A percentile compares a stretch with the other conserved stretches of the same genome.
Evolutionary conservation across 805 yeast genomes (phyloP).

Genomic region (Metschnikowia reukaufii): DNA sequence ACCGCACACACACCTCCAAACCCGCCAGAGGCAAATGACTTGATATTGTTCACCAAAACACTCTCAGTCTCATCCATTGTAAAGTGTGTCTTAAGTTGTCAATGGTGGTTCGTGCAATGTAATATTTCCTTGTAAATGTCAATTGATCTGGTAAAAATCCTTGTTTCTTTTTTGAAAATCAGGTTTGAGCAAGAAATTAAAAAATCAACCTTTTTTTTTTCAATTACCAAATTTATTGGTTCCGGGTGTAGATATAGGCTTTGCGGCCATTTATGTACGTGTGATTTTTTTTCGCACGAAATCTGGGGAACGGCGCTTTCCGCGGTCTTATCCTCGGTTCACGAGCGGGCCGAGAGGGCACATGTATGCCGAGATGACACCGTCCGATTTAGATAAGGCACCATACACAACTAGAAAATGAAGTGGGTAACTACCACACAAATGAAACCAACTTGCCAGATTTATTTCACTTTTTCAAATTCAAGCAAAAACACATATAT

Average conservation of each 20-base stretch:
- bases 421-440: not conserved
- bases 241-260: not conserved
- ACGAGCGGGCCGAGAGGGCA: slow-evolving; percentile 7
- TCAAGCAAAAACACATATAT: not conserved
- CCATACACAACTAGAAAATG: not conserved
- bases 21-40: slow-evolving; percentile 90
- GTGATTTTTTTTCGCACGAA: slow-evolving; percentile 12
- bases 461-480: not conserved
- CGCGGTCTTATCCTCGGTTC: slow-evolving; percentile 14
- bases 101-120: not conserved
- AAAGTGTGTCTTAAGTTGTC: not conserved
- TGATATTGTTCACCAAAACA: slow-evolving; percentile 69
- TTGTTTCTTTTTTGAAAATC: not conserved
- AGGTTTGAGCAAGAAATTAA: not conserved
- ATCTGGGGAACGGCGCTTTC: slow-evolving; percentile 15
- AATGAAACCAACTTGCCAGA: not conserved
- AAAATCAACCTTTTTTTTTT: not conserved
- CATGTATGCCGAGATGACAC: slow-evolving; percentile 5
- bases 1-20: slow-evolving; percentile 97
- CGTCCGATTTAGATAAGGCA: not conserved
- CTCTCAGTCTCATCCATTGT: slow-evolving; percentile 46
- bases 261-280: slow-evolving; percentile 5
- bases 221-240: not conserved
- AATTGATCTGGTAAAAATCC: no score
- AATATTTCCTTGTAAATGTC: not conserved